A percentile compares a stretch with the other conserved stretches of the same genome.
Evolutionary conservation across 805 yeast species (phyloP).

Genomic region (Saccharomyces paradoxus): DNA sequence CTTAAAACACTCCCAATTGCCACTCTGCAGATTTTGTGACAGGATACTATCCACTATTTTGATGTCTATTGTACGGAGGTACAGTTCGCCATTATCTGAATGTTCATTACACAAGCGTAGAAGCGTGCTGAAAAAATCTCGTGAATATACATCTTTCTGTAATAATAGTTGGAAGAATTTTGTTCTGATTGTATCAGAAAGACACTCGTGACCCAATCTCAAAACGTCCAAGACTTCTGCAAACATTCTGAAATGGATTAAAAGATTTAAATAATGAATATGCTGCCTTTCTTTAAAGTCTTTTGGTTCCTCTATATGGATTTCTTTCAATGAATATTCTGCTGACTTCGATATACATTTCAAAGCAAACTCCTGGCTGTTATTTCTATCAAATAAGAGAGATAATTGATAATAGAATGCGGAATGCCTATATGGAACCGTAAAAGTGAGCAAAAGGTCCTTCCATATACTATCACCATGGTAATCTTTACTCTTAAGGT

Average conservation of each 20-base stretch:
- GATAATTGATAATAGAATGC: constrained; percentile 24
- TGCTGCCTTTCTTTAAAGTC: constrained; percentile 17
- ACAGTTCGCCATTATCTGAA: constrained; percentile 5
- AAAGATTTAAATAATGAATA: constrained; percentile 20
- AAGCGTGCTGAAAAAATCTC: constrained; percentile 20
- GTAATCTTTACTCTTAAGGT: constrained; percentile 7
- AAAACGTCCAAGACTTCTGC: constrained; percentile 27
- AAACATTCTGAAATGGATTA: constrained; percentile 20
- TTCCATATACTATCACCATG: constrained; percentile 14
- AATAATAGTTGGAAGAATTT: constrained; percentile 16
- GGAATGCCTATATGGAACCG: constrained; percentile 10
- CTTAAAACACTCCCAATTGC: constrained; percentile 19
- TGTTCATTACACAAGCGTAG: constrained; percentile 13
- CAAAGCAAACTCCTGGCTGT: constrained; percentile 17
- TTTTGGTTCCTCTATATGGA: constrained; percentile 14
- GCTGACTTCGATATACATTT: constrained; percentile 25
- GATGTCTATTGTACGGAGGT: constrained; percentile 19
- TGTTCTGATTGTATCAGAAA: constrained; percentile 16
- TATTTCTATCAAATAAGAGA: constrained; percentile 16
- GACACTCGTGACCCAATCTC: constrained; percentile 19
- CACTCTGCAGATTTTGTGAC: constrained; percentile 6
- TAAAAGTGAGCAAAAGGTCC: constrained; percentile 16
- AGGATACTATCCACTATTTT: constrained; percentile 21
- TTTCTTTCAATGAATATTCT: constrained; percentile 12
- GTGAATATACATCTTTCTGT: constrained; percentile 8